Percentiles rank a stretch among this genome's conserved stretches.
These are phyloP conservation scores for Cladosporium sp. DNA, from an alignment of 2,329 filamentous ascomycete species.

Conservation along the genomic window DNA sequence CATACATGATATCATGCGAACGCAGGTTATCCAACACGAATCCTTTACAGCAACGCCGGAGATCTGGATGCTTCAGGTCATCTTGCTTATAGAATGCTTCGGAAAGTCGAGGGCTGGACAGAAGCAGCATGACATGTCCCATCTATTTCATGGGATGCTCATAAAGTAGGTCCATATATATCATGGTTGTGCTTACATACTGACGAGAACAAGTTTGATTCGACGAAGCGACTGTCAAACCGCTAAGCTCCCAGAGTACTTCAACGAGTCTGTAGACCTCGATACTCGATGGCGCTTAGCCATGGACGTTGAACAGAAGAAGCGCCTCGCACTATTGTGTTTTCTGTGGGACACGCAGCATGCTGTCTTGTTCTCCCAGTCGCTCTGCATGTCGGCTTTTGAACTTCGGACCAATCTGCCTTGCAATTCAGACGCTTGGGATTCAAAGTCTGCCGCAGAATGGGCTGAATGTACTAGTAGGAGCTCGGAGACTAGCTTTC, in stretches of 20 bases:
- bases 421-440: slow-evolving; percentile 54
- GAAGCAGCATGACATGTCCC: slow-evolving; percentile 60
- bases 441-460: slow-evolving; percentile 50
- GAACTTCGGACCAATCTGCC: slow-evolving; percentile 56
- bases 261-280: slow-evolving; percentile 35
- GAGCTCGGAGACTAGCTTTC: slow-evolving; percentile 38
- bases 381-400: slow-evolving; percentile 62
- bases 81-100: slow-evolving; percentile 61
- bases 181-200: background rate
- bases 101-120: slow-evolving; percentile 60
- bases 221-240: slow-evolving; percentile 50
- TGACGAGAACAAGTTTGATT: slow-evolving; percentile 34
- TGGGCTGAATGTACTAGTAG: slow-evolving; percentile 35
- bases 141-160: slow-evolving; percentile 54
- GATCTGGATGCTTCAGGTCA: slow-evolving; percentile 59
- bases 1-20: slow-evolving; percentile 57
- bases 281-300: slow-evolving; percentile 51
- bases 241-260: slow-evolving; percentile 35
- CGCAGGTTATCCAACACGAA: slow-evolving; percentile 55
- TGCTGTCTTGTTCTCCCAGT: slow-evolving; percentile 62
- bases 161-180: slow-evolving; percentile 38
- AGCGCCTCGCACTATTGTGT: slow-evolving; percentile 56
- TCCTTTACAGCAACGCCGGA: slow-evolving; percentile 57
- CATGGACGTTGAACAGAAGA: slow-evolving; percentile 55
- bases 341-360: slow-evolving; percentile 67